Evolutionary conservation across 2,329 filamentous ascomycete genomes (phyloP).

Genomic region (Apiospora sp.): DNA sequence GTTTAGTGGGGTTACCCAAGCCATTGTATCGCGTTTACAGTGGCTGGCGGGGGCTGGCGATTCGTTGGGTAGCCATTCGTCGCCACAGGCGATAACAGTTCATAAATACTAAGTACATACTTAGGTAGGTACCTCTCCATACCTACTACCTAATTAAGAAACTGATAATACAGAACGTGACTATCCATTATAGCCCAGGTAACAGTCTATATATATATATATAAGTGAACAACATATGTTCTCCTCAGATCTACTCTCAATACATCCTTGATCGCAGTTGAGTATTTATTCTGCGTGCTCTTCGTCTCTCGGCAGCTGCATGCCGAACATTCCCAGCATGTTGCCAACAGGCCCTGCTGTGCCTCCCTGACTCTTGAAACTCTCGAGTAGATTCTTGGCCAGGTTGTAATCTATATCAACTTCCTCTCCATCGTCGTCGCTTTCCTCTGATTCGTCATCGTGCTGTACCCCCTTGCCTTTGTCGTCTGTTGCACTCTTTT

Average conservation of each 20-base stretch:
- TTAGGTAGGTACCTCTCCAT: background rate
- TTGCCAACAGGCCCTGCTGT: constrained; percentile 88
- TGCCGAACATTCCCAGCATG: constrained; percentile 84
- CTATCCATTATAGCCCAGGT: background rate
- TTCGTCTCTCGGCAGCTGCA: constrained; percentile 82
- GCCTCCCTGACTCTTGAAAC: constrained; percentile 89
- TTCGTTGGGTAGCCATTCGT: background rate
- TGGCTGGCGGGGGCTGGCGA: constrained; percentile 14
- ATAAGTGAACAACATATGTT: too few relatives aligned
- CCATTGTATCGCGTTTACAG: background rate
- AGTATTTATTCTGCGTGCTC: constrained; percentile 53
- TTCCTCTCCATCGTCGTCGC: constrained; percentile 62
- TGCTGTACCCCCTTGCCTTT: constrained; percentile 33
- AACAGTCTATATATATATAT: too few relatives aligned
- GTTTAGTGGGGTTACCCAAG: constrained; percentile 11
- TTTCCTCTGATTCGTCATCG: constrained; percentile 53
- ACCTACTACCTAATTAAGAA: too few relatives aligned
- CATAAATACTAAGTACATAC: background rate
- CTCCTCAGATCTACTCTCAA: too few relatives aligned
- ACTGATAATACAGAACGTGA: background rate
- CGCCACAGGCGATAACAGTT: background rate
- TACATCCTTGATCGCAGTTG: background rate
- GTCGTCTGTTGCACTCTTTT: constrained; percentile 33
- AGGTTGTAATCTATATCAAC: constrained; percentile 86
- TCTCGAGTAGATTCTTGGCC: constrained; percentile 89